A percentile compares a stretch with the other conserved stretches of the same genome.
phyloP scores from a whole-genome alignment of 2,329 filamentous ascomycete genomes.

The Hymenoscyphus repandus region DNA sequence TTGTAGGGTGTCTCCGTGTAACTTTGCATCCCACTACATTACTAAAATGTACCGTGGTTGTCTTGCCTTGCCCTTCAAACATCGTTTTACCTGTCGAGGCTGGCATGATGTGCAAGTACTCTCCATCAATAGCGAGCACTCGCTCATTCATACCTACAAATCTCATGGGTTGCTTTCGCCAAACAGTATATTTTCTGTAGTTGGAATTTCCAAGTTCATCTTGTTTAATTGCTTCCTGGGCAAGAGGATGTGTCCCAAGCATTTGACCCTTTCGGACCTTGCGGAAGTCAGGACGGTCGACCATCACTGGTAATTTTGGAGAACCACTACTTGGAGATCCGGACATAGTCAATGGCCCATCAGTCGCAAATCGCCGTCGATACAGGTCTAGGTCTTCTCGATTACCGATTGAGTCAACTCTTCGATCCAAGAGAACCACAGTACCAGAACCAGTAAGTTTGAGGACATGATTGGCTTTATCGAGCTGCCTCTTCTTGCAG shows the following conservation, averaged over 20 bases:
- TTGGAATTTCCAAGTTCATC: constrained; percentile 52
- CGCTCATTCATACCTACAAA: constrained; percentile 72
- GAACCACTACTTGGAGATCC: constrained; percentile 65
- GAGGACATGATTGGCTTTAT: constrained; percentile 74
- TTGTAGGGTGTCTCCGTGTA: constrained; percentile 71
- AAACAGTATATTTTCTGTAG: constrained; percentile 74
- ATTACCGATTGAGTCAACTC: constrained; percentile 72
- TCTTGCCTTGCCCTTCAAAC: constrained; percentile 61
- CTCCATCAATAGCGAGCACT: constrained; percentile 73
- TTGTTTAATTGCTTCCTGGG: constrained; percentile 56
- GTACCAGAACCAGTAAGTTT: constrained; percentile 71
- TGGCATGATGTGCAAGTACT: constrained; percentile 83
- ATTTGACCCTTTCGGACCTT: constrained; percentile 50
- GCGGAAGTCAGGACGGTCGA: constrained; percentile 37
- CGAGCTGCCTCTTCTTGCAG: constrained; percentile 71
- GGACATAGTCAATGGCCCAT: constrained; percentile 63
- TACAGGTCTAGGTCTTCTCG: constrained; percentile 71
- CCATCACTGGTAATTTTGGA: constrained; percentile 54
- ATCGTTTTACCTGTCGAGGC: constrained; percentile 60
- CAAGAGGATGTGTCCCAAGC: constrained; percentile 60
- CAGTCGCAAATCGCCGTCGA: constrained; percentile 68
- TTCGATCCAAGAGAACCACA: constrained; percentile 70
- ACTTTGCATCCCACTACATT: constrained; percentile 80
- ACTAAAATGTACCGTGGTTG: constrained; percentile 76
- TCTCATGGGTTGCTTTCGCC: constrained; percentile 77